Conservation (phyloP, 2,329 filamentous ascomycete genomes). For the Tolypocladium pustulatum region DNA sequence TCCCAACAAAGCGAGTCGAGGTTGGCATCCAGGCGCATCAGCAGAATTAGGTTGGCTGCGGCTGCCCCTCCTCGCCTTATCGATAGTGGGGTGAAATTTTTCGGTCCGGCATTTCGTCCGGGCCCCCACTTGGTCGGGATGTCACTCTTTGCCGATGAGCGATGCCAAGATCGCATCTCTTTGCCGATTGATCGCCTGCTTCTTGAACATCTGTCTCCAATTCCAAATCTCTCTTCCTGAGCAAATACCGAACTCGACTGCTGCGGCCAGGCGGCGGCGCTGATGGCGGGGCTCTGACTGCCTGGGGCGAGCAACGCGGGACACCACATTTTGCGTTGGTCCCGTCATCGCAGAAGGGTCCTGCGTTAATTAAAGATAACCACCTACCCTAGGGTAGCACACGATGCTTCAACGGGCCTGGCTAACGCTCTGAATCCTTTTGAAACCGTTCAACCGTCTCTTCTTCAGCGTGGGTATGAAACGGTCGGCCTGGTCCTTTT, state of each 20-base stretch:
- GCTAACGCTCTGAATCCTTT: too few species aligned
- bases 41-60: neutral
- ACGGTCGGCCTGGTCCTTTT: too few species aligned
- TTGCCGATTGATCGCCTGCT: neutral
- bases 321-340: neutral
- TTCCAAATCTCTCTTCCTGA: neutral
- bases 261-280: neutral
- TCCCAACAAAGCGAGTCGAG: neutral
- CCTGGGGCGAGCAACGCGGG: neutral
- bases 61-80: constrained; percentile 9
- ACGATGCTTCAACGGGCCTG: too few species aligned
- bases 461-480: too few species aligned
- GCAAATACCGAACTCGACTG: neutral
- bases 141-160: neutral
- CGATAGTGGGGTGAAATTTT: constrained; percentile 11
- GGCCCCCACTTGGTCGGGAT: neutral
- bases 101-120: constrained; percentile 7
- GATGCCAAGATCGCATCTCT: neutral
- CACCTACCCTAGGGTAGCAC: too few species aligned
- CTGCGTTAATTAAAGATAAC: too few species aligned
- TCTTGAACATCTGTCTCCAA: neutral
- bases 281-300: neutral
- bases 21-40: neutral
- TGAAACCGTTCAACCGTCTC: too few species aligned
- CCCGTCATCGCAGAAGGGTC: too few species aligned